phyloP scores from a whole-genome alignment of 495 filamentous ascomycete species.

The Aspergillus nanangensis region DNA sequence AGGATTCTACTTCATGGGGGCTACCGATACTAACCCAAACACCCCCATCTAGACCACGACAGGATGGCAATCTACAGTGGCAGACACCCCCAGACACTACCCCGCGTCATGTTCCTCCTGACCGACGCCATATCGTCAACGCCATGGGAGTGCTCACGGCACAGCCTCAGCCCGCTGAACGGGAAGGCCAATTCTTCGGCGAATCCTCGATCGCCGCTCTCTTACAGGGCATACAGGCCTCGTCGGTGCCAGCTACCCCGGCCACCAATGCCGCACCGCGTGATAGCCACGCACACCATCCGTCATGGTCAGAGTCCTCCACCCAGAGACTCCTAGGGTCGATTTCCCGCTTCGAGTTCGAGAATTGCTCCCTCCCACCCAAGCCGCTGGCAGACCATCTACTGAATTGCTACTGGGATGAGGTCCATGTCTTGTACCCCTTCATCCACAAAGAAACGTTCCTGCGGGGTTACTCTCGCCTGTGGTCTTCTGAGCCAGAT shows the following conservation, averaged over 20 bases:
- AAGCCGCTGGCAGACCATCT: slow-evolving; percentile 38
- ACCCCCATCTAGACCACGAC: background rate
- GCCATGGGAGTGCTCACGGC: background rate
- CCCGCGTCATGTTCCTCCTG: background rate
- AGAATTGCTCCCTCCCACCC: slow-evolving; percentile 33
- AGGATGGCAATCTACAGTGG: too few species aligned
- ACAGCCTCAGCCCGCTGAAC: background rate
- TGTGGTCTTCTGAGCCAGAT: slow-evolving; percentile 28
- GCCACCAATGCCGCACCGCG: background rate
- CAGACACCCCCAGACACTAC: too few species aligned
- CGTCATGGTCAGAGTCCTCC: too few species aligned
- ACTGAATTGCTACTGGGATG: slow-evolving; percentile 33
- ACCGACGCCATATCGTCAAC: background rate
- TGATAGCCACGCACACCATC: background rate
- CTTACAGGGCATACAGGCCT: background rate
- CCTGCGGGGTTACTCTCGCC: slow-evolving; percentile 31
- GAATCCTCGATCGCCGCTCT: background rate
- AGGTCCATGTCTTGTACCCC: slow-evolving; percentile 37
- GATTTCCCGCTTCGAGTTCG: slow-evolving; percentile 17
- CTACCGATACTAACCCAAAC: too few species aligned
- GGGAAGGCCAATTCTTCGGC: background rate
- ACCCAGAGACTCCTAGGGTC: slow-evolving; percentile 7
- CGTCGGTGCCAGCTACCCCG: background rate
- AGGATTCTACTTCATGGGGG: too few species aligned
- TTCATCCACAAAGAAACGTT: slow-evolving; percentile 43